Evolutionary conservation across 768 basidiomycete species (phyloP).

Genomic region (Tylopilus felleus): DNA sequence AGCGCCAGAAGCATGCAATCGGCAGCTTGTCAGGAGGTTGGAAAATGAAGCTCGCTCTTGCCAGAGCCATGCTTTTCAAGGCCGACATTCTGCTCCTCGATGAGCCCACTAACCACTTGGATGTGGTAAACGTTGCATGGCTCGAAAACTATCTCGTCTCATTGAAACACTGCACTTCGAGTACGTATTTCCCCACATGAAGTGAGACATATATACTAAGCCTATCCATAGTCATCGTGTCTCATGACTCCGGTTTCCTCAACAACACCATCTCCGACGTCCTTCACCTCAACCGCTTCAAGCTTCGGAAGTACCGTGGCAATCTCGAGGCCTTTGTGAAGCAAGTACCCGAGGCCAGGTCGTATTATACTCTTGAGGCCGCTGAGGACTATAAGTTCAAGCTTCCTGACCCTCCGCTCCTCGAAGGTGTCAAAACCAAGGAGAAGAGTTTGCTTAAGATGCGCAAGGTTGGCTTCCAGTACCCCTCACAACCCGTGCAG

Average conservation of each 20-base stretch:
- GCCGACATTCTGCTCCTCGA: slow-evolving; percentile 96
- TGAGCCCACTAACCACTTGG: slow-evolving; percentile 96
- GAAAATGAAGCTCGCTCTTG: slow-evolving; percentile 99
- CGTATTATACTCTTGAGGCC: slow-evolving; percentile 95
- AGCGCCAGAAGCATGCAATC: slow-evolving; percentile 81
- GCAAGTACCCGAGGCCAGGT: slow-evolving; percentile 93
- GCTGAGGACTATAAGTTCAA: slow-evolving; percentile 98
- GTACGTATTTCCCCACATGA: slow-evolving; percentile 39
- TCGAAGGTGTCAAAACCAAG: slow-evolving; percentile 99
- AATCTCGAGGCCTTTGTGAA: slow-evolving; percentile 95
- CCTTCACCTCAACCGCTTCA: slow-evolving; percentile 97
- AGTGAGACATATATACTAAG: slow-evolving; percentile 7
- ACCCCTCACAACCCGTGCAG: slow-evolving; percentile 80
- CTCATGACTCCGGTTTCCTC: slow-evolving; percentile 95
- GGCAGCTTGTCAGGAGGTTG: slow-evolving; percentile 95
- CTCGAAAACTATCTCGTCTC: slow-evolving; percentile 88
- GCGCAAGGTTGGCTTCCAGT: slow-evolving; percentile 97
- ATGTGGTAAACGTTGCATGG: slow-evolving; percentile 97
- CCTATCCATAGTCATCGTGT: slow-evolving; percentile 73
- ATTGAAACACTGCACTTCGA: slow-evolving; percentile 90
- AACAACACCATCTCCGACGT: slow-evolving; percentile 99
- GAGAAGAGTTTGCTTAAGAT: slow-evolving; percentile 97
- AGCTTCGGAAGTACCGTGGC: slow-evolving; percentile 91
- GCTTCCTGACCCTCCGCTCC: slow-evolving; percentile 93
- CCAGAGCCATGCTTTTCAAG: slow-evolving; percentile 96